Evolutionary conservation across 2,329 filamentous ascomycete species (phyloP).

Genomic region (Aspergillus chevalieri): DNA sequence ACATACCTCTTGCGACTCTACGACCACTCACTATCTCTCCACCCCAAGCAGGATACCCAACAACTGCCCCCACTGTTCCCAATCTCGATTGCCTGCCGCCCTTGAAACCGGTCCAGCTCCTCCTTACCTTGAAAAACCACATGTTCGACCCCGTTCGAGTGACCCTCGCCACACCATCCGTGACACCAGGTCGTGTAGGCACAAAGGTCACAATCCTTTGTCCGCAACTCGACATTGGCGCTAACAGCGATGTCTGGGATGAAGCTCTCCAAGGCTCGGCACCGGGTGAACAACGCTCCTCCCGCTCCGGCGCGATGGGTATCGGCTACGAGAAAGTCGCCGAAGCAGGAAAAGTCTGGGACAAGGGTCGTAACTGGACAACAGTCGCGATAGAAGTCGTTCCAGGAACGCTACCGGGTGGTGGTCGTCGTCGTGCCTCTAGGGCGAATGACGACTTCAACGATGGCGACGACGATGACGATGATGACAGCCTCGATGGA

Average conservation of each 20-base stretch:
- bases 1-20: slow-evolving; percentile 72
- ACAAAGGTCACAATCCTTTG: slow-evolving; percentile 87
- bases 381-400: slow-evolving; percentile 89
- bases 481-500: slow-evolving; percentile 27
- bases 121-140: slow-evolving; percentile 87
- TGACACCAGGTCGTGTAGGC: slow-evolving; percentile 68
- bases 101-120: slow-evolving; percentile 61
- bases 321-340: slow-evolving; percentile 48
- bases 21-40: slow-evolving; percentile 46
- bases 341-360: slow-evolving; percentile 94
- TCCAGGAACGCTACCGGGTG: slow-evolving; percentile 44
- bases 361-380: slow-evolving; percentile 88
- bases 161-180: slow-evolving; percentile 75
- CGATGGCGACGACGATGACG: slow-evolving; percentile 19
- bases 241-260: slow-evolving; percentile 91
- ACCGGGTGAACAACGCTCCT: slow-evolving; percentile 35
- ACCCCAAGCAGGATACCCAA: slow-evolving; percentile 31
- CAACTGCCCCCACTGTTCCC: slow-evolving; percentile 18
- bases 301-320: slow-evolving; percentile 35
- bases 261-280: slow-evolving; percentile 64
- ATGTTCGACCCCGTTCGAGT: slow-evolving; percentile 87
- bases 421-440: slow-evolving; percentile 4
- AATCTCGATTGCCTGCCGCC: slow-evolving; percentile 45
- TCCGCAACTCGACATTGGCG: slow-evolving; percentile 87
- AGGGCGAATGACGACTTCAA: background rate